Base-by-base conservation (phyloP, 2,329 filamentous ascomycete species). In the Epichloe elymi region DNA sequence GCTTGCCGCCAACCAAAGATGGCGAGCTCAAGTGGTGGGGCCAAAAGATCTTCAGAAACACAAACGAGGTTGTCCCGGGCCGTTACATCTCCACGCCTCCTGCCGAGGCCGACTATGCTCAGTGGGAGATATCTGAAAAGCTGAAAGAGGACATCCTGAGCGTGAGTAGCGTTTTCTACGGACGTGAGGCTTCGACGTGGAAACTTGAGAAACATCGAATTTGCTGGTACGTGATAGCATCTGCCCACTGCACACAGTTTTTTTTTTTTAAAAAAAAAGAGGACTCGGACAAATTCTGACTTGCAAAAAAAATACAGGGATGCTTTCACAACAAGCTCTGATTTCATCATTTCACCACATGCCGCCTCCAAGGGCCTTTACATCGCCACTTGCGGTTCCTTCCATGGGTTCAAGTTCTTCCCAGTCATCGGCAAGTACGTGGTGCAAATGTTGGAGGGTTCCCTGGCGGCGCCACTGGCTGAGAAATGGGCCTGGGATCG, bases 321-420 rank as follows among this genome's bases (percentile, higher is more conserved):
- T 55, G 81, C 80, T 10, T 78, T 83, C 57, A 82, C 79, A 0
- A 73, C 78, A 2, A 78, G 70, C 59, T 70, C 72, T 20, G 79
- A 85, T 59, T 82, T 82, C 57, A 73, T 85, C 54, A 76, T 85
- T 57, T 78, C 77, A 5, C 77, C 78, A 0, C 74, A 82, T 56
- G 53, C 72, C 0, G 69, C 67, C 35, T 75, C 59, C 19, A 61
- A 61, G 46, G 79, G 79, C 20, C 65, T 86, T 0, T 84, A 76
- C 57, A 59, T 86, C 2, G 82, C 80, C 0, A 79, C 78, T 0
- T 80, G 79, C 12, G 82, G 82, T 6, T 83, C 80, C 0, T 83
- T 84, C 57, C 82, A 86, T 63, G 76, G 78, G 15, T 85, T 74
- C 70, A 85, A 85, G 63, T 84, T 86, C 63, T 73, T 85, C 52